Evolutionary conservation across 192 early-diverging fungal genomes (phyloP).

Genomic region (Gonapodya sp.): DNA sequence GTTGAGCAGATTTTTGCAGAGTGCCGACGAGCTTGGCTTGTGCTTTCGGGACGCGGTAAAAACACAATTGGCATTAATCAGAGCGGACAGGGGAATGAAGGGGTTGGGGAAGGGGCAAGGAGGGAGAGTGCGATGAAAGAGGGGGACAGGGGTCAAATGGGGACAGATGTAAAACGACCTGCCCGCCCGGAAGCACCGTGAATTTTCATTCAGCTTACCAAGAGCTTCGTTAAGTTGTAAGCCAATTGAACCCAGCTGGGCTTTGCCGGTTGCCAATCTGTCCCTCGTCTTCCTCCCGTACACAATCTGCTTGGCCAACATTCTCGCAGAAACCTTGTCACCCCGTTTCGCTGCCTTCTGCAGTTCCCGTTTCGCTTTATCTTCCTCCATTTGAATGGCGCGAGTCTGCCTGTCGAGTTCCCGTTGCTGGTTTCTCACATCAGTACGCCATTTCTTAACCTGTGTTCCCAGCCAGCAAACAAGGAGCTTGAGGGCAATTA

Average conservation of each 20-base stretch:
- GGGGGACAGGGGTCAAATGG: too few species aligned
- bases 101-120: not conserved
- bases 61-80: too few species aligned
- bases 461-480: too few species aligned
- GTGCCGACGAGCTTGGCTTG: slow-evolving; percentile 78
- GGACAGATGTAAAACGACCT: too few species aligned
- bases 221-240: slow-evolving; percentile 85
- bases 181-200: not conserved
- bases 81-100: too few species aligned
- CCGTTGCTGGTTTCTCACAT: slow-evolving; percentile 76
- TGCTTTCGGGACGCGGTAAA: too few species aligned
- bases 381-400: slow-evolving; percentile 72
- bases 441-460: slow-evolving; percentile 85
- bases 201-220: slow-evolving; percentile 34
- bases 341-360: slow-evolving; percentile 83
- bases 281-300: slow-evolving; percentile 67
- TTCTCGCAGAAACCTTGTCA: slow-evolving; percentile 58
- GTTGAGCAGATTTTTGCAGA: slow-evolving; percentile 74
- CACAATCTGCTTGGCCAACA: slow-evolving; percentile 78
- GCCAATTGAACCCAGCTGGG: slow-evolving; percentile 81
- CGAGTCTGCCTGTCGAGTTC: slow-evolving; percentile 74
- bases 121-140: not conserved
- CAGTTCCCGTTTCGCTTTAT: slow-evolving; percentile 64
- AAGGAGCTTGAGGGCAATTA: not conserved
- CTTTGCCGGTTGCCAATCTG: slow-evolving; percentile 64